phyloP scores from a whole-genome alignment of 768 basidiomycete species.

The Leucogyrophana mollusca region DNA sequence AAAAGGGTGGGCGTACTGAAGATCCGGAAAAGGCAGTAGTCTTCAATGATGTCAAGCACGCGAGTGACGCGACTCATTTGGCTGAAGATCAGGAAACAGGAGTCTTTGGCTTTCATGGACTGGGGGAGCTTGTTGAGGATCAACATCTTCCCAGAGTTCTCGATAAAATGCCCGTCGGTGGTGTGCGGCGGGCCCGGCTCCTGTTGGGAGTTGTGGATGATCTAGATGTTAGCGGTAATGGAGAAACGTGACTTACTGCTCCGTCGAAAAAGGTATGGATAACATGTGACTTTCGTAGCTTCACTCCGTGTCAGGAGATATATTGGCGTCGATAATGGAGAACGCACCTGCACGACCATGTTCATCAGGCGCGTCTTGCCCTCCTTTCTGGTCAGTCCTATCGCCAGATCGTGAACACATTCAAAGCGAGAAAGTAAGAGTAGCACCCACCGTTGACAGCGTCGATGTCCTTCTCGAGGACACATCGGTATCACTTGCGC shows the following conservation, averaged over 20 bases:
- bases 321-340: background rate
- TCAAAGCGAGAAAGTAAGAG: background rate
- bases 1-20: constrained; percentile 62
- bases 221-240: background rate
- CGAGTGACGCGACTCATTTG: constrained; percentile 99
- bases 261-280: constrained; percentile 92
- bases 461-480: constrained; percentile 97
- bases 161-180: constrained; percentile 93
- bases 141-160: constrained; percentile 96
- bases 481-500: constrained; percentile 94
- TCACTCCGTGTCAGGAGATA: constrained; percentile 5
- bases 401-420: constrained; percentile 5
- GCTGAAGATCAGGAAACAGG: constrained; percentile 93
- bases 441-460: constrained; percentile 86
- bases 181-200: constrained; percentile 99
- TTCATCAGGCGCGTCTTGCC: constrained; percentile 98
- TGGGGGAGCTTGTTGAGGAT: constrained; percentile 91
- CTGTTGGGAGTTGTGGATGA: too few species aligned
- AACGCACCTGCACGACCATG: constrained; percentile 93
- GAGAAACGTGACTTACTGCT: constrained; percentile 46
- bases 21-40: constrained; percentile 89
- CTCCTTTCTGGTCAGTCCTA: constrained; percentile 92
- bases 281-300: constrained; percentile 84
- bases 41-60: constrained; percentile 96
- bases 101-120: constrained; percentile 90